Conservation (phyloP, 2,329 filamentous ascomycete genomes). For the Orbilia javanica region DNA sequence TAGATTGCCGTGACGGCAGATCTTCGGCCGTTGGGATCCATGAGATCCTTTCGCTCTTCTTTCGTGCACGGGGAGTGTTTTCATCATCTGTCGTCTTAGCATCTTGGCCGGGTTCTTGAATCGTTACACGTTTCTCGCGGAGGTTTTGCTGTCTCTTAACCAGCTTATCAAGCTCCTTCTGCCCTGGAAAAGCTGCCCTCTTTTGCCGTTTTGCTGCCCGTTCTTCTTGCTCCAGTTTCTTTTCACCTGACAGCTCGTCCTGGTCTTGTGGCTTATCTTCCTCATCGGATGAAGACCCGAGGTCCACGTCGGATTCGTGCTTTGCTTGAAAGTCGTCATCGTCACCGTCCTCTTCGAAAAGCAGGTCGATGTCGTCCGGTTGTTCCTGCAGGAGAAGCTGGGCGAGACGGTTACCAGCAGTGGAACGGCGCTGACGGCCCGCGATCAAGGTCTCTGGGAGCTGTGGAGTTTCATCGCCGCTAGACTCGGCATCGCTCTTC, state of each 20-base stretch:
- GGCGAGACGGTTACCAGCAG: constrained; percentile 86
- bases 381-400: constrained; percentile 80
- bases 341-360: constrained; percentile 78
- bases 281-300: constrained; percentile 87
- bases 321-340: constrained; percentile 78
- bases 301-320: constrained; percentile 79
- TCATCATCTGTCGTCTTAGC: constrained; percentile 16
- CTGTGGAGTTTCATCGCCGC: constrained; percentile 14
- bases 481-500: constrained; percentile 41
- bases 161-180: constrained; percentile 55
- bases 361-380: constrained; percentile 74
- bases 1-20: constrained; percentile 63
- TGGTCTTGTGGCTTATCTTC: constrained; percentile 77
- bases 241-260: constrained; percentile 87
- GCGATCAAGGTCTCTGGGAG: constrained; percentile 78
- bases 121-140: constrained; percentile 50
- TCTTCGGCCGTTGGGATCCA: constrained; percentile 71
- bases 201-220: constrained; percentile 79
- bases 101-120: constrained; percentile 40
- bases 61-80: constrained; percentile 68
- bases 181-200: constrained; percentile 73
- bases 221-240: constrained; percentile 79
- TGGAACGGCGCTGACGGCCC: constrained; percentile 79
- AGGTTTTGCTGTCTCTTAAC: constrained; percentile 48
- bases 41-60: constrained; percentile 78